Evolutionary conservation across 306 rosid species (phyloP).

Genomic region (Mucuna pruriens): DNA sequence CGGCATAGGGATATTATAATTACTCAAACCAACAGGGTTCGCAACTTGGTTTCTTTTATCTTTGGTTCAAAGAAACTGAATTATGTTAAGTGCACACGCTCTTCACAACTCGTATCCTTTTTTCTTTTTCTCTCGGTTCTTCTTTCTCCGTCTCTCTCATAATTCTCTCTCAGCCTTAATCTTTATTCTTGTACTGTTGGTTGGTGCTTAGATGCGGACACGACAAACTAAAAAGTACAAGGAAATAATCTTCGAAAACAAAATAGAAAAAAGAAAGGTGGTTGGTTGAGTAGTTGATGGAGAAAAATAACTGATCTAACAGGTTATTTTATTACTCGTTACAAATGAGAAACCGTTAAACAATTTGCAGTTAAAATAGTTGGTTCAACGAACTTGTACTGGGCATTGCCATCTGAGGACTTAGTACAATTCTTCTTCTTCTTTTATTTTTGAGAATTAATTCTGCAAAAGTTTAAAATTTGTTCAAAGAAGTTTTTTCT

Average conservation of each 20-base stretch:
- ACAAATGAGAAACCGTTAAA: background rate
- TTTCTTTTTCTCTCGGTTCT: background rate
- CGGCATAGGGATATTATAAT: constrained; percentile 39
- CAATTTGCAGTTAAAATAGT: constrained; percentile 13
- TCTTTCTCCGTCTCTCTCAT: background rate
- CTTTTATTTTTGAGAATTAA: too few relatives aligned
- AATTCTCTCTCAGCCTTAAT: background rate
- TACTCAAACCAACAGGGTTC: constrained; percentile 30
- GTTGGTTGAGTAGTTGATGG: background rate
- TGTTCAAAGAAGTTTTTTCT: background rate
- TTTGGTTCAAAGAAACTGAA: constrained; percentile 9
- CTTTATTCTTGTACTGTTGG: background rate
- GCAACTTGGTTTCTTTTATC: constrained; percentile 31
- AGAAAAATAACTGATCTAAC: background rate
- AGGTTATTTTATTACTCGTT: background rate
- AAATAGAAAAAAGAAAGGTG: background rate
- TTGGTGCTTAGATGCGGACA: background rate
- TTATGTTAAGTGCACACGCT: background rate
- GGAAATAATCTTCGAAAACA: background rate
- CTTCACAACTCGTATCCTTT: background rate
- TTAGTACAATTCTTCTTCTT: background rate
- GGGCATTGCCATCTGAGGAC: background rate
- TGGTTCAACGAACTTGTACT: background rate
- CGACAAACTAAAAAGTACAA: background rate
- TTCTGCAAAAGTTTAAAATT: background rate